phyloP scores from a whole-genome alignment of 768 basidiomycete genomes.

The Xerocomus potaroensis region DNA sequence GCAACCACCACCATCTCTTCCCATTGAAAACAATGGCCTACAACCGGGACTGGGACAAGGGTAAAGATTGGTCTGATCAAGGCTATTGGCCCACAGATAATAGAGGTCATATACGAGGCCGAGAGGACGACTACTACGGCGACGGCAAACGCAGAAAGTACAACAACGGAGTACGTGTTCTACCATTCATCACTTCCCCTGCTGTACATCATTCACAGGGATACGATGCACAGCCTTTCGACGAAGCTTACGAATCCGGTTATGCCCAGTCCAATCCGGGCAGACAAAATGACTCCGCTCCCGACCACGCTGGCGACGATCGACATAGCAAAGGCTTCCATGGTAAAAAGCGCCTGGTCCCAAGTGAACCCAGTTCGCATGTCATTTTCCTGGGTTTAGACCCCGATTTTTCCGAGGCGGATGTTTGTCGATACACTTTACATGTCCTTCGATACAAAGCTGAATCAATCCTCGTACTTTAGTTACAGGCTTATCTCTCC shows the following conservation, averaged over 20 bases:
- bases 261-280: conserved; percentile 28
- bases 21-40: conserved; percentile 49
- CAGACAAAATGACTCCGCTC: conserved; percentile 32
- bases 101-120: conserved; percentile 42
- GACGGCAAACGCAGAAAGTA: conserved; percentile 79
- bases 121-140: conserved; percentile 66
- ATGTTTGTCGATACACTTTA: conserved; percentile 58
- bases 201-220: conserved; percentile 35
- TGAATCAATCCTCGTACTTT: conserved; percentile 34
- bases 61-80: conserved; percentile 61
- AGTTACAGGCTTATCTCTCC: conserved; percentile 79
- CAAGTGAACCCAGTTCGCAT: conserved; percentile 86
- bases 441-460: conserved; percentile 34
- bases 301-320: conserved; percentile 52
- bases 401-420: conserved; percentile 87
- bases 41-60: conserved; percentile 86
- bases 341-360: conserved; percentile 71
- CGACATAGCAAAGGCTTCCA: conserved; percentile 38
- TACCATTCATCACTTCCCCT: background rate
- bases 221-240: conserved; percentile 49
- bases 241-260: conserved; percentile 40
- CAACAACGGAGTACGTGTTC: conserved; percentile 62
- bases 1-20: conserved; percentile 18
- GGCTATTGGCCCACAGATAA: conserved; percentile 37
- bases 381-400: conserved; percentile 95